Conservation (phyloP, 441 rosid species). For the Viola pubescens region DNA sequence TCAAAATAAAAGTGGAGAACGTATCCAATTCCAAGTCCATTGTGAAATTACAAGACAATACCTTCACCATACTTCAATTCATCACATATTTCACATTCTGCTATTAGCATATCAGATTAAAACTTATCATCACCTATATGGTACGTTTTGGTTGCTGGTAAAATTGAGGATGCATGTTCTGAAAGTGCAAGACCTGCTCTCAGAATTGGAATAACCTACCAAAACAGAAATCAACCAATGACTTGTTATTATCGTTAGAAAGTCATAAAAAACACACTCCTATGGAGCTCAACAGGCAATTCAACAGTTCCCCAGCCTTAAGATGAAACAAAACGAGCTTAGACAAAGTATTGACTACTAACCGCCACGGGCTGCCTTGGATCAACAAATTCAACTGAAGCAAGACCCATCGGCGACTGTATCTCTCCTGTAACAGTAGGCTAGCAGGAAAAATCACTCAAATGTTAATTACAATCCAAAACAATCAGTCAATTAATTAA, state of each 20-base stretch:
- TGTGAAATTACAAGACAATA: neutral
- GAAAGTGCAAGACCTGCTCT: conserved; percentile 97
- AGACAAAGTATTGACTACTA: conserved; percentile 15
- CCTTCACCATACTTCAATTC: neutral
- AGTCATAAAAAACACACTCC: neutral
- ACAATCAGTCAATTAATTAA: neutral
- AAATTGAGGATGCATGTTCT: conserved; percentile 74
- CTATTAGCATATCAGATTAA: neutral
- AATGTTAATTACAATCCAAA: neutral
- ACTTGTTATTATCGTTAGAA: neutral
- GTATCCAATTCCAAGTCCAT: neutral
- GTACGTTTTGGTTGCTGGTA: conserved; percentile 75
- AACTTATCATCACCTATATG: conserved; percentile 55
- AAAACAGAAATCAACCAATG: conserved; percentile 9
- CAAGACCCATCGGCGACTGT: conserved; percentile 83
- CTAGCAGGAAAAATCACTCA: conserved; percentile 26
- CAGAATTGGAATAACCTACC: conserved; percentile 79
- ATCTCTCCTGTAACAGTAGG: conserved; percentile 81
- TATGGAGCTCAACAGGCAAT: neutral
- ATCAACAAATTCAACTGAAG: conserved; percentile 85
- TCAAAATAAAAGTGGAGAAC: neutral
- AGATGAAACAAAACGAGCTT: neutral
- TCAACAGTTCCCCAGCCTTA: neutral
- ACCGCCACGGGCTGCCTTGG: conserved; percentile 90
- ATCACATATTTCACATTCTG: neutral